Evolutionary conservation across 129 eudicot species (phyloP).

Genomic region (Artemisia tridentata): DNA sequence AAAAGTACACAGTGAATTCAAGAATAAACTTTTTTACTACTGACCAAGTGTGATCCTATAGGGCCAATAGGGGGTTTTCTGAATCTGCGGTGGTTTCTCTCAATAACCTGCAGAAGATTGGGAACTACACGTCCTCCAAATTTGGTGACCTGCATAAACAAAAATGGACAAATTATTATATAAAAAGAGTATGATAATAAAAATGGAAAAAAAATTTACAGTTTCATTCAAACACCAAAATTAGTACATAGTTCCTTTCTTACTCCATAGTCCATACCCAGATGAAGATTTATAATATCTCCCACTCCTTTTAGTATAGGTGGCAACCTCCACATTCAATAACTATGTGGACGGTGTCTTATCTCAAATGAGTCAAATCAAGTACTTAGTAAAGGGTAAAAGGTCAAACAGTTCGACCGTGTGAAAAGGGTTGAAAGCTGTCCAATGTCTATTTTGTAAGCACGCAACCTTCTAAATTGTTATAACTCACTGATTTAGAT

Average conservation of each 20-base stretch:
- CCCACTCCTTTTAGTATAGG: background rate
- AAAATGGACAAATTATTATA: background rate
- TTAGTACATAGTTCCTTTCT: background rate
- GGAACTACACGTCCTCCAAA: slow-evolving; percentile 83
- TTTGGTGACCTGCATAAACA: slow-evolving; percentile 64
- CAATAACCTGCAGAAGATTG: slow-evolving; percentile 69
- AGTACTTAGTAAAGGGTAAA: no score
- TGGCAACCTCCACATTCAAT: no score
- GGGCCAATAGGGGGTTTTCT: slow-evolving; percentile 93
- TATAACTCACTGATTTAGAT: background rate
- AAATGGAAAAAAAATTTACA: background rate
- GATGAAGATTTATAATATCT: background rate
- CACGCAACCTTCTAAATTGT: background rate
- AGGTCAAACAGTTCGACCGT: background rate
- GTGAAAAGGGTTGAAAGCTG: background rate
- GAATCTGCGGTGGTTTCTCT: slow-evolving; percentile 63
- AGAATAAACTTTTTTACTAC: slow-evolving; percentile 13
- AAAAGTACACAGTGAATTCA: no score
- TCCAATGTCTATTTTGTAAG: background rate
- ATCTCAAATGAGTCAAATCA: background rate
- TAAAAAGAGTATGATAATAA: background rate
- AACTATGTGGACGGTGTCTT: no score
- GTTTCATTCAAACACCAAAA: slow-evolving; percentile 5
- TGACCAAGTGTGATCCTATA: slow-evolving; percentile 92
- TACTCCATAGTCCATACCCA: background rate